Conservation (phyloP, 257 asterid genomes). For the Przewalskia tangutica region DNA sequence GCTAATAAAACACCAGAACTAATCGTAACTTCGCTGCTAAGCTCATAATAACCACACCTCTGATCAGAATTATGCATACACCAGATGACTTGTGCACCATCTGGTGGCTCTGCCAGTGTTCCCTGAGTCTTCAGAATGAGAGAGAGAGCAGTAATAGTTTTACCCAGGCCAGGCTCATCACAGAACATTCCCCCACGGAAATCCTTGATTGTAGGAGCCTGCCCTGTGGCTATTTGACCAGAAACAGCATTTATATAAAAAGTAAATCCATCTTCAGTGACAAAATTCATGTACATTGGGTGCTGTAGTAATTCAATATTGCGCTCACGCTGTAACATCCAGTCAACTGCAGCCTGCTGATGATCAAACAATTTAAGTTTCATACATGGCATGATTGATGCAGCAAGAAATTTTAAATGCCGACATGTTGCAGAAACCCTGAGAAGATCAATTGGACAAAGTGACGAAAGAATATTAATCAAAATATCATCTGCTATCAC, state of each 20-base stretch:
- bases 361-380: slow-evolving; percentile 87
- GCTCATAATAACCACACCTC: slow-evolving; percentile 84
- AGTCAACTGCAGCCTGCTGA: slow-evolving; percentile 91
- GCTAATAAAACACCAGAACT: slow-evolving; percentile 19
- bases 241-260: slow-evolving; percentile 60
- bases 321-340: slow-evolving; percentile 92
- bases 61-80: slow-evolving; percentile 57
- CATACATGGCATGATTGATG: slow-evolving; percentile 91
- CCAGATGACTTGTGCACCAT: slow-evolving; percentile 62
- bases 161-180: slow-evolving; percentile 99
- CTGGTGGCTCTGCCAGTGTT: slow-evolving; percentile 68
- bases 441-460: slow-evolving; percentile 60
- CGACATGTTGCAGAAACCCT: slow-evolving; percentile 71
- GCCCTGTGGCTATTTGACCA: slow-evolving; percentile 57
- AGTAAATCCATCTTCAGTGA: slow-evolving; percentile 58
- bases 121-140: slow-evolving; percentile 83
- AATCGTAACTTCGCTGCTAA: slow-evolving; percentile 27
- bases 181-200: slow-evolving; percentile 95
- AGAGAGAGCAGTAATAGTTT: slow-evolving; percentile 88
- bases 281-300: slow-evolving; percentile 63
- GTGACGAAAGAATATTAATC: slow-evolving; percentile 45
- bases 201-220: slow-evolving; percentile 54
- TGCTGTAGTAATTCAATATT: slow-evolving; percentile 45
- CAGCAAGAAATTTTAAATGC: slow-evolving; percentile 62
- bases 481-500: slow-evolving; percentile 63